phyloP scores from a whole-genome alignment of 225 moss, liverwort and hornwort genomes.

The Pseudoscleropodium purum region DNA sequence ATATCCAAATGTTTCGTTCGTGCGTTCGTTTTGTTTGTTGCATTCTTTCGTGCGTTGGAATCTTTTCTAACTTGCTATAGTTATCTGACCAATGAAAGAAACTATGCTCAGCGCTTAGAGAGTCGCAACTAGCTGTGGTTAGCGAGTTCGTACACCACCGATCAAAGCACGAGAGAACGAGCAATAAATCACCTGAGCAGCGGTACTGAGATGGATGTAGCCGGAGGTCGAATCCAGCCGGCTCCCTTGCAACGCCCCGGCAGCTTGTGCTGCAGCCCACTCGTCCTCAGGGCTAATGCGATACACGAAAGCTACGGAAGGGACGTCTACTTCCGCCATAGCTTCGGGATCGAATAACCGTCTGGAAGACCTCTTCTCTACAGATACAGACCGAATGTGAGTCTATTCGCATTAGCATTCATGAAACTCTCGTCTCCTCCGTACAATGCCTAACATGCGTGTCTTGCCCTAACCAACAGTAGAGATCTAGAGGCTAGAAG shows the following conservation, averaged over 20 bases:
- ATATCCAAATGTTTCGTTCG: no score
- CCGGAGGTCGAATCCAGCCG: constrained; percentile 28
- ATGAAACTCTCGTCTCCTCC: background rate
- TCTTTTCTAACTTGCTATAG: background rate
- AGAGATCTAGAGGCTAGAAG: background rate
- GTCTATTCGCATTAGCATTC: background rate
- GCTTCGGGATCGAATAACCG: background rate
- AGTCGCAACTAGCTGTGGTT: background rate
- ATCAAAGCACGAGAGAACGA: background rate
- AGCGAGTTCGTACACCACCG: background rate
- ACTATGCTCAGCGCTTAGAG: background rate
- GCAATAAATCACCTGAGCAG: constrained; percentile 17
- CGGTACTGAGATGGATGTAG: constrained; percentile 58
- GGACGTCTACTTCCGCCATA: background rate
- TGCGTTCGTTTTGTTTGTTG: background rate
- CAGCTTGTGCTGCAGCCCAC: constrained; percentile 28
- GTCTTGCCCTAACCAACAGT: background rate
- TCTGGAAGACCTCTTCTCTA: background rate
- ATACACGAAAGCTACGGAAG: constrained; percentile 24
- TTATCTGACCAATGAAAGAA: background rate
- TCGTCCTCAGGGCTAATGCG: constrained; percentile 47
- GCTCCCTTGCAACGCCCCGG: constrained; percentile 32
- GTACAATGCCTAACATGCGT: background rate
- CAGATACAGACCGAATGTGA: background rate
- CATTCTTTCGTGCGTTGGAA: background rate